Base-by-base conservation (phyloP, 768 basidiomycete species). In the Amanita thiersii region DNA sequence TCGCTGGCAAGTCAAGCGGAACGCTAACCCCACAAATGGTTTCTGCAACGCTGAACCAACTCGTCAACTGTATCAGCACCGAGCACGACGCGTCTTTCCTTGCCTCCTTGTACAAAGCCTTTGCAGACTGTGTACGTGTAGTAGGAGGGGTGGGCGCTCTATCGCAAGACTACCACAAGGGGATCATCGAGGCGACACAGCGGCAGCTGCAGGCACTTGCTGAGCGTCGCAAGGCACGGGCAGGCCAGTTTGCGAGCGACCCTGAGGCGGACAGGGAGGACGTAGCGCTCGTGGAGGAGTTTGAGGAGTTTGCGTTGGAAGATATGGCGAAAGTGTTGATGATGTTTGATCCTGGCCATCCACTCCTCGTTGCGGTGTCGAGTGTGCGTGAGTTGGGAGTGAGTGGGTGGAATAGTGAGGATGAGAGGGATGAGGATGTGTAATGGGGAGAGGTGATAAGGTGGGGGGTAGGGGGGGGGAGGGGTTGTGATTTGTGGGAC, bases 301-400 rank as follows among this genome's bases (percentile, higher is more conserved):
- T 87, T 62, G 86, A 87, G 56, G 85, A 85, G 43, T 86, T 82
- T 52, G 81, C 78, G 50, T 55, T 87, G 49, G 85, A 87, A 55
- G 86, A 87, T 55, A 86, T 88, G 78, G 70, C 62, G 33, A 81
- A 75, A 67, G 66, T 82, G 60, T 52, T 86, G 40, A 47, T 51
- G 31, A 47, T 64, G 46, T 62, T 88, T 42, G 80, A 86, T 49
- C 48, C 58, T 18, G 69, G 69, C 34, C 80, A 86, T 57, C 66
- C 74, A n/a, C 51, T 88, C 45, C 54, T 86, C 38, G 68, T 87
- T 29, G 84, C 84, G 0, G 65, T 88, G 1, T 69, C 76, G 41
- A 79, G 84, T 55, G 81, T 89, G 25, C 68, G 75, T 49, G 85
- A 86, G 37, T 60, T 88, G 34, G 83, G 81, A 2, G 58, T 79